phyloP scores from a whole-genome alignment of 768 basidiomycete species.

The Lactarius evosmus region DNA sequence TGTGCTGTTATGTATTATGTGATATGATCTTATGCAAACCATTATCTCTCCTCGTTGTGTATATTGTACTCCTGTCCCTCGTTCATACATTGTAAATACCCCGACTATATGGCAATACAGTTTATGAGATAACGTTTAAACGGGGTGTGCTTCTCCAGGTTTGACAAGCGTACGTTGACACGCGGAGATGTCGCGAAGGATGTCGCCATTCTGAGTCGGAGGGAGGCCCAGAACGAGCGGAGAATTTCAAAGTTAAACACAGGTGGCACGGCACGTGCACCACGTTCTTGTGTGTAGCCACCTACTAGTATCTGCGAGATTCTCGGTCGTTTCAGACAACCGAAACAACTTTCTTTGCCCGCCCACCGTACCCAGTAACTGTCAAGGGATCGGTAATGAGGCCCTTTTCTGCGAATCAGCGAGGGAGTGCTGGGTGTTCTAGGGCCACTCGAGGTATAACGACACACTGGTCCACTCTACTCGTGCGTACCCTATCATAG shows the following conservation, averaged over 20 bases:
- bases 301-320: too few species aligned
- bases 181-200: too few species aligned
- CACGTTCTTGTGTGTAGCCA: too few species aligned
- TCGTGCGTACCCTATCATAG: neutral
- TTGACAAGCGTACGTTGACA: neutral
- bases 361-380: too few species aligned
- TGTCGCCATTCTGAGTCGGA: neutral
- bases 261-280: too few species aligned
- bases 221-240: too few species aligned
- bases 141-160: neutral
- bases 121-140: neutral
- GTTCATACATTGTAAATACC: neutral
- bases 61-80: neutral
- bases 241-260: too few species aligned
- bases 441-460: neutral
- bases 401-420: too few species aligned
- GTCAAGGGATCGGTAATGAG: too few species aligned
- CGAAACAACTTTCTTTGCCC: too few species aligned
- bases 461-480: too few species aligned
- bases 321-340: too few species aligned
- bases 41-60: neutral
- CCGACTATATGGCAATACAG: neutral
- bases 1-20: neutral
- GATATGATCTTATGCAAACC: neutral
- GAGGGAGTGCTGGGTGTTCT: neutral